Conservation (phyloP, 148 eudicot genomes). For the Fagopyrum tataricum region DNA sequence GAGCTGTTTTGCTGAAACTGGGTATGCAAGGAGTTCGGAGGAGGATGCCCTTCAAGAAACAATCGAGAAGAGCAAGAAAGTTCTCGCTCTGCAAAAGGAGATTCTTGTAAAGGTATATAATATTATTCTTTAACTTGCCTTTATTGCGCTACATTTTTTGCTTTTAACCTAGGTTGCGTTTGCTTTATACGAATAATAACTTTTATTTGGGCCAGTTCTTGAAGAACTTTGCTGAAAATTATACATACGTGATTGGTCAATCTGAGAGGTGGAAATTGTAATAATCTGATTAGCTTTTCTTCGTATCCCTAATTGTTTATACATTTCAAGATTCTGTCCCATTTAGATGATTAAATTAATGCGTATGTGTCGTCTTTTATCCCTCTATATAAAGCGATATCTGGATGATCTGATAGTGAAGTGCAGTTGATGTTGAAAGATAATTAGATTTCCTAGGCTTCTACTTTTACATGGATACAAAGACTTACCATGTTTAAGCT, state of each 20-base stretch:
- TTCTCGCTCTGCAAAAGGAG: constrained; percentile 62
- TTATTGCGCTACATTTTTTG: not conserved
- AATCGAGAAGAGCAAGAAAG: constrained; percentile 79
- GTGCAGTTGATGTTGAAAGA: not conserved
- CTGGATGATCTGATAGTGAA: not conserved
- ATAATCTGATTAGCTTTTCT: not conserved
- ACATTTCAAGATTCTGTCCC: not conserved
- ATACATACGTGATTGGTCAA: no score
- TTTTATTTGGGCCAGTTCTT: no score
- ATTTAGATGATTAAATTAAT: not conserved
- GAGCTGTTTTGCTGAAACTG: constrained; percentile 31
- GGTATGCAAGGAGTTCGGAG: constrained; percentile 28
- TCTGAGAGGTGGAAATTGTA: not conserved
- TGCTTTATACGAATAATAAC: constrained; percentile 33
- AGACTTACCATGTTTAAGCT: not conserved
- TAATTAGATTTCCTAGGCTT: not conserved
- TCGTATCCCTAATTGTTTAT: not conserved
- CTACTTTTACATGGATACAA: not conserved
- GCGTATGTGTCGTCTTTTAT: not conserved
- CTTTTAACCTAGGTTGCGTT: not conserved
- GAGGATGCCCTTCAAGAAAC: constrained; percentile 69
- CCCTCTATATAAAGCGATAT: not conserved
- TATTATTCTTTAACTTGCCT: not conserved
- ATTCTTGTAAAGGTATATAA: constrained; percentile 55
- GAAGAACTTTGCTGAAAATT: no score